These are phyloP conservation scores for Rossbeevera mucosa DNA, from an alignment of 768 basidiomycete genomes.

Conservation along the genomic window DNA sequence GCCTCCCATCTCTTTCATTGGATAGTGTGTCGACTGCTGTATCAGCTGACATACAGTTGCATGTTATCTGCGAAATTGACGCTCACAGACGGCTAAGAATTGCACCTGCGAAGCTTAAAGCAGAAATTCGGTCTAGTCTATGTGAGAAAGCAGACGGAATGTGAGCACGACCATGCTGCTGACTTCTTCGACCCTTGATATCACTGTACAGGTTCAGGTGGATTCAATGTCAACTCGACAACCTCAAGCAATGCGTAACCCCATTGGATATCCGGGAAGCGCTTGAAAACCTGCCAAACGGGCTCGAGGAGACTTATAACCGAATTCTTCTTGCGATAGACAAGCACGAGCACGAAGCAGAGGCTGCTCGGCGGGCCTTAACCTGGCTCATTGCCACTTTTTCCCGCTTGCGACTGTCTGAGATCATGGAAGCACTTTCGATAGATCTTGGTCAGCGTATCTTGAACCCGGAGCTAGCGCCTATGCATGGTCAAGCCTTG, in stretches of 20 bases:
- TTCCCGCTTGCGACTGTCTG: background rate
- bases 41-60: constrained; percentile 2
- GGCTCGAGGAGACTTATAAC: constrained; percentile 6
- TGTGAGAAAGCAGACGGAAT: constrained; percentile 10
- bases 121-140: background rate
- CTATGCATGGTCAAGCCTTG: background rate
- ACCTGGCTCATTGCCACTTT: constrained; percentile 10
- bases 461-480: background rate
- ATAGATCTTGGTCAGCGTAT: background rate
- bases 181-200: background rate
- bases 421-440: constrained; percentile 4
- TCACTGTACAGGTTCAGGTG: constrained; percentile 11
- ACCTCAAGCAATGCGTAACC: constrained; percentile 7
- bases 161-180: background rate
- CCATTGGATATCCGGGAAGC: background rate
- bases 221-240: constrained; percentile 14
- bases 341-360: background rate
- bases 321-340: constrained; percentile 4
- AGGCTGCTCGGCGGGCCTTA: background rate
- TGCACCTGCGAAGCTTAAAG: background rate
- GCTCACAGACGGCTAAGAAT: constrained; percentile 5
- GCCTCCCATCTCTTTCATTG: constrained; percentile 3
- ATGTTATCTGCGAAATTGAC: constrained; percentile 6
- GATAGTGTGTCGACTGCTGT: background rate
- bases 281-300: constrained; percentile 4